Percentiles rank a stretch among this genome's conserved stretches.
Conservation (phyloP, 2,329 filamentous ascomycete species). For the Salinomyces thailandicus region DNA sequence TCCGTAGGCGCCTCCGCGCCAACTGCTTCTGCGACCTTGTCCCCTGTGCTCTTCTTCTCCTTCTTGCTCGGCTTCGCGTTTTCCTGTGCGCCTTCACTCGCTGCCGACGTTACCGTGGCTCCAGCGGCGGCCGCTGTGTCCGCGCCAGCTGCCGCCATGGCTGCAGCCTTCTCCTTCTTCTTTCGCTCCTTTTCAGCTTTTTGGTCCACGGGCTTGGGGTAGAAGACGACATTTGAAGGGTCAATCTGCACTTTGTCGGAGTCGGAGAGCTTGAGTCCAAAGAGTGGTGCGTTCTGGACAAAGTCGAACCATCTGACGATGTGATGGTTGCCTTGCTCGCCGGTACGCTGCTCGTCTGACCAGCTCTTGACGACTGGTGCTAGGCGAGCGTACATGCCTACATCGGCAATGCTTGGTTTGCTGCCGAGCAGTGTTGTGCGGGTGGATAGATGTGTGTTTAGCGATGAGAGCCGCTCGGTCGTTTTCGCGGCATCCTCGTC, state of each 20-base stretch:
- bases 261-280: conserved; percentile 59
- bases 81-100: conserved; percentile 35
- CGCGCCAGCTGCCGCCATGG: conserved; percentile 42
- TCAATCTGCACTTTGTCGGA: conserved; percentile 71
- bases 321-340: conserved; percentile 79
- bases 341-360: conserved; percentile 77
- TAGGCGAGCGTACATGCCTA: conserved; percentile 70
- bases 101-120: conserved; percentile 32
- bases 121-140: conserved; percentile 37
- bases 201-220: conserved; percentile 78
- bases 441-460: conserved; percentile 79
- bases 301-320: conserved; percentile 89
- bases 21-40: conserved; percentile 39
- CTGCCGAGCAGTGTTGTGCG: conserved; percentile 80
- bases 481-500: conserved; percentile 48
- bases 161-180: conserved; percentile 83
- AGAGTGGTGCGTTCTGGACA: conserved; percentile 71
- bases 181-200: conserved; percentile 94
- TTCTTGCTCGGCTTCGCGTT: conserved; percentile 35
- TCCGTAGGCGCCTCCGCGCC: conserved; percentile 34
- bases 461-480: conserved; percentile 58
- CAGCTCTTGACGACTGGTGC: conserved; percentile 68
- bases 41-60: conserved; percentile 30
- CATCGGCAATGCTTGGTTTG: conserved; percentile 81
- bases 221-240: conserved; percentile 67